These are phyloP conservation scores for Dictyostelium firmibasis DNA, from an alignment of 78 protist species.

Conservation along the genomic window DNA sequence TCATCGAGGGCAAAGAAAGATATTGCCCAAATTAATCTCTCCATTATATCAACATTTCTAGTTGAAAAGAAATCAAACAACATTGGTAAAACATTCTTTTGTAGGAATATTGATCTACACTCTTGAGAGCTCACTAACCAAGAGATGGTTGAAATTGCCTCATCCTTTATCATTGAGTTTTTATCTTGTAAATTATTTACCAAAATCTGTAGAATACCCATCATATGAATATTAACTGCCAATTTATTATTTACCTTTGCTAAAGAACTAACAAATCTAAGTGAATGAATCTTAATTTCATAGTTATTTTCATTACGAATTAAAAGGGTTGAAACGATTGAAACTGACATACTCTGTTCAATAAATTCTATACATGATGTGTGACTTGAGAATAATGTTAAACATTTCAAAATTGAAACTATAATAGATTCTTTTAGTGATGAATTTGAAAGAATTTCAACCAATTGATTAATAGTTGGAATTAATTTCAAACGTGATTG, in stretches of 20 bases:
- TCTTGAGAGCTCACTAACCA: constrained; percentile 28
- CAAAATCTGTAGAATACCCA: not conserved
- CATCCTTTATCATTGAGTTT: not conserved
- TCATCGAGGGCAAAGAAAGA: constrained; percentile 59
- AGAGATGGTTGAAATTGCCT: constrained; percentile 16
- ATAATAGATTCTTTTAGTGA: not conserved
- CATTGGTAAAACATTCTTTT: not conserved
- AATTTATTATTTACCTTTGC: not conserved
- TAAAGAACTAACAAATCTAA: not conserved
- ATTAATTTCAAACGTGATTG: constrained; percentile 14
- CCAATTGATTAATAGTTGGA: constrained; percentile 19
- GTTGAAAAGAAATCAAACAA: not conserved
- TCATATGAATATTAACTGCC: not conserved
- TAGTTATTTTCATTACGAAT: not conserved
- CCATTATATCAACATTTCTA: not conserved
- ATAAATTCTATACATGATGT: not conserved
- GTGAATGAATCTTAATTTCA: not conserved
- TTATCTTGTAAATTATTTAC: not conserved
- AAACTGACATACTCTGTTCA: not conserved
- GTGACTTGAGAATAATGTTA: constrained; percentile 23
- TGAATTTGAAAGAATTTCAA: not conserved
- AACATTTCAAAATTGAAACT: not conserved
- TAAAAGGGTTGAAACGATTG: not conserved
- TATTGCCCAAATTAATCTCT: constrained; percentile 46
- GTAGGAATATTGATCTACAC: constrained; percentile 1